Conservation (phyloP, 73 alveolate species). For the Tetrahymena malaccensis region DNA sequence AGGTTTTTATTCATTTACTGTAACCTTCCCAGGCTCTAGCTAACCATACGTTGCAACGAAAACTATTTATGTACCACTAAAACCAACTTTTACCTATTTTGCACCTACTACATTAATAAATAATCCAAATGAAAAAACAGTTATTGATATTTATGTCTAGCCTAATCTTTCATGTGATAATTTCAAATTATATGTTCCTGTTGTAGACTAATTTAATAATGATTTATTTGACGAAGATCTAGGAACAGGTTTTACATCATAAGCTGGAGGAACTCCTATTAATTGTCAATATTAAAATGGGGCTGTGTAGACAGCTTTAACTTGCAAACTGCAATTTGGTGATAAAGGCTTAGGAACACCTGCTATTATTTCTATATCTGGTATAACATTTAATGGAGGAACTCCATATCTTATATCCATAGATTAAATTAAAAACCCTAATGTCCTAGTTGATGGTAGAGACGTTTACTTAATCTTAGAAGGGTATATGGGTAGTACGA, state of each 20-base stretch:
- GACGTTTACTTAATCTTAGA: neutral
- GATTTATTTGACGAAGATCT: slow-evolving; percentile 20
- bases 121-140: neutral
- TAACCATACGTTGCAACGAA: neutral
- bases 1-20: neutral
- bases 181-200: slow-evolving; percentile 10
- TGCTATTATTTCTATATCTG: slow-evolving; percentile 5
- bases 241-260: neutral
- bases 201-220: neutral
- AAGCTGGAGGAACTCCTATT: neutral
- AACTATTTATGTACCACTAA: neutral
- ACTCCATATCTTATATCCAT: neutral
- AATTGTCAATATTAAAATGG: slow-evolving; percentile 17
- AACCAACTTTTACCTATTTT: neutral
- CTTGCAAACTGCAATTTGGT: neutral
- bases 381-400: neutral
- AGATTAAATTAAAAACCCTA: neutral
- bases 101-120: neutral
- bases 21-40: neutral
- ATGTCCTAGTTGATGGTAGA: neutral
- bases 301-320: neutral
- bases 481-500: neutral
- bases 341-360: neutral
- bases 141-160: neutral
- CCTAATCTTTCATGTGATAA: slow-evolving; percentile 4